A percentile compares a stretch with the other conserved stretches of the same genome.
These are phyloP conservation scores for Cladosporium sp. DNA, from an alignment of 2,329 filamentous ascomycete species.

Conservation along the genomic window DNA sequence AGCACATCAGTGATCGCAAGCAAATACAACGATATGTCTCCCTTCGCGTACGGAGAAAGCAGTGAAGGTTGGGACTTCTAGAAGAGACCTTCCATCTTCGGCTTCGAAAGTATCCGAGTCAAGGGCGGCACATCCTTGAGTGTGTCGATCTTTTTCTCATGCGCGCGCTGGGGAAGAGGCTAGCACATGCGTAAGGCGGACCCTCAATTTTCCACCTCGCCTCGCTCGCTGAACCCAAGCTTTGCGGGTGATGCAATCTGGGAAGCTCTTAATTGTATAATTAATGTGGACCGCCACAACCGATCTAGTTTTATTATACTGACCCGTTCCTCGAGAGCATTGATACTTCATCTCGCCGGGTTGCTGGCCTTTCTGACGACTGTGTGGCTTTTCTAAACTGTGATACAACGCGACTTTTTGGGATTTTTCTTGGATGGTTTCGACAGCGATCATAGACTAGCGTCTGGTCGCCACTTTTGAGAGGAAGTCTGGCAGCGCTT, in stretches of 20 bases:
- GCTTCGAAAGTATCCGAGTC: neutral
- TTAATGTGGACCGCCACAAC: neutral
- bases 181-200: neutral
- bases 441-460: neutral
- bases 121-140: neutral
- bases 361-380: neutral
- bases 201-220: neutral
- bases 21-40: neutral
- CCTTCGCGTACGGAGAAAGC: neutral
- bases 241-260: slow-evolving; percentile 17
- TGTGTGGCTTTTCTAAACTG: neutral
- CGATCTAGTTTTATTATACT: neutral
- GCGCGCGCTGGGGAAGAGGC: neutral
- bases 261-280: neutral
- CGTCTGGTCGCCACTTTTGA: neutral
- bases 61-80: neutral
- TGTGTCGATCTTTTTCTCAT: neutral
- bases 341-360: neutral
- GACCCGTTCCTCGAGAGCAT: neutral
- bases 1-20: neutral
- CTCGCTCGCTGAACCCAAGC: neutral
- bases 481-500: neutral
- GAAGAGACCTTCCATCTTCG: neutral
- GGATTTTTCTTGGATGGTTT: neutral
- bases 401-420: neutral